Evolutionary conservation across 2,329 filamentous ascomycete genomes (phyloP), one percentile per base, ranked within the genome.

Genomic region (Calonectria naviculata): DNA sequence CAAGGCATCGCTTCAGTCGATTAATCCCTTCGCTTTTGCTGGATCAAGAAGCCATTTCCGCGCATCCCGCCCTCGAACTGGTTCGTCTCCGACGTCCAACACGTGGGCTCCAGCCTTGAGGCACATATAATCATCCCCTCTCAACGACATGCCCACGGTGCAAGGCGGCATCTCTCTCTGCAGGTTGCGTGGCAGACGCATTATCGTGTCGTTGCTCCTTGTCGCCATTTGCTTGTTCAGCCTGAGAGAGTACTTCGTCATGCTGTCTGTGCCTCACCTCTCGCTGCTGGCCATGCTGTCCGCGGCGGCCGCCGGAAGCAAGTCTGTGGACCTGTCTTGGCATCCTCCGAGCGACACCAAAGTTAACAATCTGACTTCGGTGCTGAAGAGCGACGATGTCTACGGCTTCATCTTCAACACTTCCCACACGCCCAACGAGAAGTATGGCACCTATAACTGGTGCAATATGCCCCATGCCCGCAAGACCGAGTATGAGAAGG

Each of bases 391-490:
- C 9, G 84, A 86, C 2, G 94, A 93, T 1, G 88, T 91, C 0
- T 92, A 94, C 80, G 93, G 93, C 2, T 95, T 95, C 80, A 87
- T 94, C 21, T 97, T 92, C 83, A 91, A 94, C 78, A 87, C 88
- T 38, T 94, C 93, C 1, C 75, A 83, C 1, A 89, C 89, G 0
- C 89, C 93, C 0, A 83, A 86, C 65, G 79, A 82, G 0, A 75
- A 85, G 42, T 92, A 93, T 81, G 90, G 90, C 7, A 87, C 84
- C 1, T 95, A 95, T 82, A 95, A 96, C 81, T 96, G 88, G 88
- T 97, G 94, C 83, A 95, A 97, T 79, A 97, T 97, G 93, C 94
- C 94, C 1, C 94, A 96, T 83, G 92, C 94, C n/a, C 88, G 93
- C 36, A 83, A 81, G 26, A 82, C 82, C 17, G 93, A 94, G 77